These are phyloP conservation scores for Diversispora epigaea DNA, from an alignment of 192 early-diverging fungal species.

Conservation along the genomic window DNA sequence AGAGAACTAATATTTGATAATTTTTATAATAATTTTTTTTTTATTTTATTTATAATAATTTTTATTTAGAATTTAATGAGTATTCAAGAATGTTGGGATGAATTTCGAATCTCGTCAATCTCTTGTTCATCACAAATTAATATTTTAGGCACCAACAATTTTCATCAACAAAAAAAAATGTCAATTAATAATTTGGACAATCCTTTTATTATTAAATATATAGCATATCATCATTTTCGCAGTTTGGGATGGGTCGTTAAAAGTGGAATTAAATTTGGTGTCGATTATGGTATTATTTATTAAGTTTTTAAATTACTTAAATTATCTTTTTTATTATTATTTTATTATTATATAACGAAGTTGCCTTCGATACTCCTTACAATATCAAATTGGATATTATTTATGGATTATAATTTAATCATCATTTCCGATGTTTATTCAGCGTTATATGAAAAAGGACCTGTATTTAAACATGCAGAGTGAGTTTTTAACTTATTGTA, in stretches of 20 bases:
- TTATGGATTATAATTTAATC: too few relatives aligned
- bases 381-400: too few relatives aligned
- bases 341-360: too few relatives aligned
- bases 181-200: constrained; percentile 33
- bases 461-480: constrained; percentile 59
- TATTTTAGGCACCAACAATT: not conserved
- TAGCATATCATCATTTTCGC: constrained; percentile 81
- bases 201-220: constrained; percentile 66
- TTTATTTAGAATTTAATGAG: constrained; percentile 31
- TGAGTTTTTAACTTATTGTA: constrained; percentile 40
- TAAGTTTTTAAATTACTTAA: constrained; percentile 6
- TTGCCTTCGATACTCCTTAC: too few relatives aligned
- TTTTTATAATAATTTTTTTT: too few relatives aligned
- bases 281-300: constrained; percentile 63
- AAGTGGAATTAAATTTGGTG: constrained; percentile 82
- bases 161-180: not conserved
- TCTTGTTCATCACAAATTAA: too few relatives aligned
- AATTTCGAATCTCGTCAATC: constrained; percentile 19
- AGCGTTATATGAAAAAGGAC: constrained; percentile 60
- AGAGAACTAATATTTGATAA: too few relatives aligned
- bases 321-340: not conserved
- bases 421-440: too few relatives aligned
- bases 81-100: constrained; percentile 45
- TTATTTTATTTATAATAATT: not conserved
- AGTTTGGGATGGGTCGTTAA: constrained; percentile 81